These are phyloP conservation scores for Gynochthodes officinalis DNA, from an alignment of 257 asterid genomes.

Conservation along the genomic window DNA sequence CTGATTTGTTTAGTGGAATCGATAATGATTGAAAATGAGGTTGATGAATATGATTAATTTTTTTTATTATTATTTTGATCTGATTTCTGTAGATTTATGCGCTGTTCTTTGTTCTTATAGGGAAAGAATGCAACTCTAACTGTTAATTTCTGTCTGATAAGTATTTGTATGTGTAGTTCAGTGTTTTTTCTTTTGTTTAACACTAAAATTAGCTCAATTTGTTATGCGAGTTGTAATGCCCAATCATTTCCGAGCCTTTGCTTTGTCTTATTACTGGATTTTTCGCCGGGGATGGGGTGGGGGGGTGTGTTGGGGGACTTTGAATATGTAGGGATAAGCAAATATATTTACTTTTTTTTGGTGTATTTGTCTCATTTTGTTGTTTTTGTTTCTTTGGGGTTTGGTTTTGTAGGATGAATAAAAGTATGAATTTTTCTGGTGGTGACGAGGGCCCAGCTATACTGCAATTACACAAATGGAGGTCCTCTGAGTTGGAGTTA, in stretches of 20 bases:
- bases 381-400: background rate
- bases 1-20: background rate
- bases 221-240: background rate
- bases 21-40: background rate
- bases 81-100: background rate
- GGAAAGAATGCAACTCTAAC: background rate
- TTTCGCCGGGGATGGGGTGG: too few relatives aligned
- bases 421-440: conserved; percentile 25
- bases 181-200: background rate
- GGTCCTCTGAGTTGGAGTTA: conserved; percentile 56
- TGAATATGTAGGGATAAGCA: background rate
- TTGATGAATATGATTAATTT: background rate
- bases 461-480: conserved; percentile 87
- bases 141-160: background rate
- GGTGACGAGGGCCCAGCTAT: conserved; percentile 54
- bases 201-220: background rate
- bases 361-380: background rate
- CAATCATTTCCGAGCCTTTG: background rate
- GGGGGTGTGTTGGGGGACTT: background rate
- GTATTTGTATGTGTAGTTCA: background rate
- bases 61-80: background rate
- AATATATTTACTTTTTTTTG: background rate
- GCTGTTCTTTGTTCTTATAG: background rate
- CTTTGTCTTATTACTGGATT: background rate
- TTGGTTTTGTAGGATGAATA: background rate